phyloP scores from a whole-genome alignment of 768 basidiomycete species.

The Collybia sordida region DNA sequence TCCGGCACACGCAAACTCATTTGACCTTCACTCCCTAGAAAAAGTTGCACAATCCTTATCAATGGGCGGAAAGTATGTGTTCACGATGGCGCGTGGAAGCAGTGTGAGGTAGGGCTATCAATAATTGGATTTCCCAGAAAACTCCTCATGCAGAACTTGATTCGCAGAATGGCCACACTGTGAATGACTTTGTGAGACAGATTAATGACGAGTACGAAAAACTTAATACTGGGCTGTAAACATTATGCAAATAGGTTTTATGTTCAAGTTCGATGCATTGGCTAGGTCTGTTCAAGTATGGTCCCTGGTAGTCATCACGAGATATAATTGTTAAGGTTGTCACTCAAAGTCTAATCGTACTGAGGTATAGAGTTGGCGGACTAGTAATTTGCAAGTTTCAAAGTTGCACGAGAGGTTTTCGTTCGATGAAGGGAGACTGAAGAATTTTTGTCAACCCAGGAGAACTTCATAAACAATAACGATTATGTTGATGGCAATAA shows the following conservation, averaged over 20 bases:
- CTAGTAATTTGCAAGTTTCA: no score
- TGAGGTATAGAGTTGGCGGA: no score
- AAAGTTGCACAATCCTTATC: conserved; percentile 88
- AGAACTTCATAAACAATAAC: conserved; percentile 86
- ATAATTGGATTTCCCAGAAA: neutral
- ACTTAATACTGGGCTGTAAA: conserved; percentile 41
- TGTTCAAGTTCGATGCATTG: no score
- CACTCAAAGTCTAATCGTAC: no score
- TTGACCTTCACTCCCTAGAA: conserved; percentile 38
- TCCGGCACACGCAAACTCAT: neutral
- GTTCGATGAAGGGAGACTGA: neutral
- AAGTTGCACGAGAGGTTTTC: no score
- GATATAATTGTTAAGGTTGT: no score
- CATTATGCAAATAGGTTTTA: no score
- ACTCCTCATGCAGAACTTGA: conserved; percentile 5
- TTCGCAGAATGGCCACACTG: conserved; percentile 69
- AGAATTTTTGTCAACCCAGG: conserved; percentile 42
- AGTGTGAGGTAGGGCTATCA: conserved; percentile 59
- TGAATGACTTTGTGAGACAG: conserved; percentile 72
- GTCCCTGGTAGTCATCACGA: no score
- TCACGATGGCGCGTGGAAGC: conserved; percentile 75
- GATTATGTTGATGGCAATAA: conserved; percentile 84
- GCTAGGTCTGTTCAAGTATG: no score
- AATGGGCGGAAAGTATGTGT: conserved; percentile 67
- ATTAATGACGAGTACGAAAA: conserved; percentile 73